These are phyloP conservation scores for Tylopilus intermedius DNA, from an alignment of 768 basidiomycete species.

Conservation along the genomic window DNA sequence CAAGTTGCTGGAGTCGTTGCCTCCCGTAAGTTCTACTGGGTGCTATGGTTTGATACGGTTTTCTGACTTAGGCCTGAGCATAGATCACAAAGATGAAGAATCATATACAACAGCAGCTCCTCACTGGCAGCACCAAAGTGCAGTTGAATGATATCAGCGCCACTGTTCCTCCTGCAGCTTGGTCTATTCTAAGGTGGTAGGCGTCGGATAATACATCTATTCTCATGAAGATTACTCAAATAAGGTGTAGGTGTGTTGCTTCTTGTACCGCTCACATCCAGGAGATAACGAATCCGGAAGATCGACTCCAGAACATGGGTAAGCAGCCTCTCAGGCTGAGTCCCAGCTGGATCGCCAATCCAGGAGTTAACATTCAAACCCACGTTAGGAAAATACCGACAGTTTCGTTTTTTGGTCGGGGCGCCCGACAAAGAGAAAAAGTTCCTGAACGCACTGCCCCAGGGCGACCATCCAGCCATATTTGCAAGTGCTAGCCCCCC, in stretches of 20 bases:
- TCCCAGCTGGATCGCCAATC: background rate
- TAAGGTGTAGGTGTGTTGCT: constrained; percentile 54
- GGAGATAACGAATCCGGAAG: constrained; percentile 51
- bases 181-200: constrained; percentile 62
- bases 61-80: background rate
- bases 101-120: constrained; percentile 49
- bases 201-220: constrained; percentile 1
- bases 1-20: constrained; percentile 42
- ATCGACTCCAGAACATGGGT: constrained; percentile 53
- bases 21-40: constrained; percentile 36
- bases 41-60: background rate
- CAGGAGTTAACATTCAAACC: background rate
- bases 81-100: constrained; percentile 55
- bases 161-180: constrained; percentile 51
- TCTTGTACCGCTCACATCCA: constrained; percentile 71
- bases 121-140: constrained; percentile 50
- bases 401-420: constrained; percentile 68
- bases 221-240: background rate
- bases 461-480: constrained; percentile 25
- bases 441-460: constrained; percentile 47
- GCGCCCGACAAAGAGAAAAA: constrained; percentile 68
- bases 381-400: constrained; percentile 27
- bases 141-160: constrained; percentile 49
- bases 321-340: background rate
- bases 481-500: constrained; percentile 2